Evolutionary conservation across 1,284 basidiomycete genomes (phyloP), one percentile per base, ranked within the genome.

Genomic region (Ustilago crameri): DNA sequence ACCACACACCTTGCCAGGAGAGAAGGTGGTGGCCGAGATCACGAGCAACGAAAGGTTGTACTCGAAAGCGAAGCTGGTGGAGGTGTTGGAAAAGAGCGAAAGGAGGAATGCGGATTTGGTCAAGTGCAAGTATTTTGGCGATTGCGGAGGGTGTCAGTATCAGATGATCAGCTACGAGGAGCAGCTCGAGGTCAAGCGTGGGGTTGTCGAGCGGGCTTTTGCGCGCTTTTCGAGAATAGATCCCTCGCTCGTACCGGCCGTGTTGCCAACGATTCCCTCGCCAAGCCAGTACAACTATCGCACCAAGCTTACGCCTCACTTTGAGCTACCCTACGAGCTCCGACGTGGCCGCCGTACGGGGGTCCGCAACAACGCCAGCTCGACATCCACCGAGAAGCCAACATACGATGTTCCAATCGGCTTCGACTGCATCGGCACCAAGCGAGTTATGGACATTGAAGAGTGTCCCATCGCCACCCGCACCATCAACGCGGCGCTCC

Each of bases 231-330:
- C 75, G 7, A 60, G 86, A n/a, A 85, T 94, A 0, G 84, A 88
- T 3, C 73, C 86, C 1, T 80, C 86, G 0, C 83, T 86, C 1
- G 84, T 97, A 1, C 94, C 95, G 0, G 57, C 81, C 0, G 89
- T 94, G 30, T 86, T 88, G 49, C 85, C 89, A 0, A 98, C 95
- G 0, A 90, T 95, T 17, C 88, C 89, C 7, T 94, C 92, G 0
- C 96, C 95, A 0, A 85, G 91, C 49, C 90, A 95, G 71, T 97
- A 95, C 84, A 88, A 87, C 44, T 98, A 98, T 83, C 89, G 95
- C 22, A 98, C 96, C 0, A 98, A 98, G 85, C 90, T 98, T 46
- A 98, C 95, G 0, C 95, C 95, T 0, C 95, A 98, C 83, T 98
- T 98, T 76, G 91, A 96, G 43, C 88, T 90, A 0, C 90, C 93